Base-by-base conservation (phyloP, 768 basidiomycete species). In the Boletus tylopilopsis region DNA sequence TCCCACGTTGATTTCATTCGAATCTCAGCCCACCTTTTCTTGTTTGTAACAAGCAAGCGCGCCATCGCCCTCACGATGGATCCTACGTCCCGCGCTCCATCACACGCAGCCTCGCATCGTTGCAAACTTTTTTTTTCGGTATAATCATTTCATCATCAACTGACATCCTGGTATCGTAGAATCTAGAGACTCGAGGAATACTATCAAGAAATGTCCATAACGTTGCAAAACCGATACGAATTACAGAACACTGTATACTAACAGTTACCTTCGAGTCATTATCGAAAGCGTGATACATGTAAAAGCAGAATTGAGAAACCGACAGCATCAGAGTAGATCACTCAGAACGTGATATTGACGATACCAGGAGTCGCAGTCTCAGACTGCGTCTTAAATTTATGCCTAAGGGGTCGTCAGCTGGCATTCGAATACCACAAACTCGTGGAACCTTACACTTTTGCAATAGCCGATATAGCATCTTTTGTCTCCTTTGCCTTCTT, bases 271-370 rank as follows among this genome's bases (percentile, higher is more conserved):
- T 55, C 54, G 49, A 60, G 47, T 61, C 53, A 57, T 50, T 54
- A 50, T 42, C 23, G n/a, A 44, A 42, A 37, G 18, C 36, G 7
- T 36, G 42, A 35, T 47, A 34, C 35, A 22, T 13, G 39, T 42
- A 27, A 37, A 16, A 35, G 37, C 29, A 24, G 27, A 30, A 15
- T 49, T 45, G 43, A 47, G 16, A 50, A 40, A 42, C 24, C 1
- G 9, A 49, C 39, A 39, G 34, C 12, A 19, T 16, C 12, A 45
- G 33, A 36, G 12, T 22, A 29, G 21, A 35, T 22, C n/a, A 21
- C 5, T 51, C 49, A 63, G 49, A 63, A 62, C 5, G 49, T 62
- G 30, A 69, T 43, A 12, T 54, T 49, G 51, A 58, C 12, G 19
- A 50, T 45, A n/a, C 56, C 56, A 24, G 54, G 47, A 13, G 40